phyloP scores from a whole-genome alignment of 768 basidiomycete genomes.

The Lyophyllum semitale region DNA sequence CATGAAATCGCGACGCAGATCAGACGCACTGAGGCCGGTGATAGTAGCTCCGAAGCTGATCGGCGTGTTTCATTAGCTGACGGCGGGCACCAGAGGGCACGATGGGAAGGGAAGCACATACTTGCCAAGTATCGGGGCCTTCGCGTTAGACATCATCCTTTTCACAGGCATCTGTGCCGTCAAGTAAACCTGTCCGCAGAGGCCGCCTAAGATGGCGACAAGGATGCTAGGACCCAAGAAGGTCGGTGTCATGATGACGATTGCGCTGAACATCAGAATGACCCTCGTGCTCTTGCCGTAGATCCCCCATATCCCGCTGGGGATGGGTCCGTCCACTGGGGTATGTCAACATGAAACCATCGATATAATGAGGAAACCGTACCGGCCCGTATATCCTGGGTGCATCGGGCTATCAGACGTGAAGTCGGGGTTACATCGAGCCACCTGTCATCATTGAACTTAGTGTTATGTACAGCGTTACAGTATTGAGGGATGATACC shows the following conservation, averaged over 20 bases:
- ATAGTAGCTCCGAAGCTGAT: conserved; percentile 54
- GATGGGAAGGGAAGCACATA: conserved; percentile 32
- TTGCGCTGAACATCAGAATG: conserved; percentile 39
- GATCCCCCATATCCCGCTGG: conserved; percentile 25
- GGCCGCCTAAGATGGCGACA: conserved; percentile 40
- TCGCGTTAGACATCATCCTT: conserved; percentile 45
- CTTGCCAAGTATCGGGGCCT: conserved; percentile 31
- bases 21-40: conserved; percentile 45
- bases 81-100: neutral
- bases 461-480: neutral
- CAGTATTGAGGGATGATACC: conserved; percentile 32
- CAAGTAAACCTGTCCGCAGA: conserved; percentile 42
- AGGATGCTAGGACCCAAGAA: conserved; percentile 46
- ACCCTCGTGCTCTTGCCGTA: conserved; percentile 30
- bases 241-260: conserved; percentile 42
- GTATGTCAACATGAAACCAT: conserved; percentile 19
- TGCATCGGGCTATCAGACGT: conserved; percentile 63
- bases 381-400: conserved; percentile 57
- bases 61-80: neutral
- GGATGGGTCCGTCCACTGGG: conserved; percentile 50
- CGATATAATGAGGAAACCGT: conserved; percentile 11
- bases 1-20: neutral
- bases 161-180: conserved; percentile 47
- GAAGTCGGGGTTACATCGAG: conserved; percentile 44
- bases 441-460: conserved; percentile 37